These are phyloP conservation scores for Beauveria australis DNA, from an alignment of 2,329 filamentous ascomycete genomes.

Conservation along the genomic window DNA sequence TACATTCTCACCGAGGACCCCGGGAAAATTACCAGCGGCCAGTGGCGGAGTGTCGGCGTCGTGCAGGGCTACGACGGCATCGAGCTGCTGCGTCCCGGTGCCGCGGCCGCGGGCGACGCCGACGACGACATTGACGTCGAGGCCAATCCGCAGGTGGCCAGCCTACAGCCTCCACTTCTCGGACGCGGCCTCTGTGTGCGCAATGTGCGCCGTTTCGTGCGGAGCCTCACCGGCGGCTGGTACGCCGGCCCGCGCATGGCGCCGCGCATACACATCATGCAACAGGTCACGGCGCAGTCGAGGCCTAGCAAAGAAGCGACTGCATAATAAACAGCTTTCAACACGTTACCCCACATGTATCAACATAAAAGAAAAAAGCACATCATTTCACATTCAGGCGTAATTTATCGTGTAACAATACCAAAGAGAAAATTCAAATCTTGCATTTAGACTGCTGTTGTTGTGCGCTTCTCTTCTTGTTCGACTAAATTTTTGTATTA, in stretches of 20 bases:
- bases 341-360: neutral
- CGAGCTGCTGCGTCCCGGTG: slow-evolving; percentile 45
- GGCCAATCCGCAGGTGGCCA: slow-evolving; percentile 9
- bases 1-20: slow-evolving; percentile 52
- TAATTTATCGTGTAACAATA: too few species aligned
- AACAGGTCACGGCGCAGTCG: slow-evolving; percentile 15
- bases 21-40: slow-evolving; percentile 34
- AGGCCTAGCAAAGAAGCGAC: neutral
- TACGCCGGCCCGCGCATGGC: slow-evolving; percentile 57
- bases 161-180: slow-evolving; percentile 25
- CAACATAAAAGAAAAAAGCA: neutral
- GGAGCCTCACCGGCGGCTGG: slow-evolving; percentile 48
- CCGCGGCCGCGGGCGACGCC: slow-evolving; percentile 14
- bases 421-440: too few species aligned
- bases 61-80: slow-evolving; percentile 52
- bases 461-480: neutral
- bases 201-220: slow-evolving; percentile 32
- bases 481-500: neutral
- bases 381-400: too few species aligned
- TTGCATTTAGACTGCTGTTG: too few species aligned
- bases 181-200: slow-evolving; percentile 37
- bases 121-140: neutral
- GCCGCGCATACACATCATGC: slow-evolving; percentile 45
- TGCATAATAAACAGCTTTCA: neutral
- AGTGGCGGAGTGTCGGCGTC: slow-evolving; percentile 49